phyloP scores from a whole-genome alignment of 495 filamentous ascomycete species.

The Antarctomyces pellizariae region DNA sequence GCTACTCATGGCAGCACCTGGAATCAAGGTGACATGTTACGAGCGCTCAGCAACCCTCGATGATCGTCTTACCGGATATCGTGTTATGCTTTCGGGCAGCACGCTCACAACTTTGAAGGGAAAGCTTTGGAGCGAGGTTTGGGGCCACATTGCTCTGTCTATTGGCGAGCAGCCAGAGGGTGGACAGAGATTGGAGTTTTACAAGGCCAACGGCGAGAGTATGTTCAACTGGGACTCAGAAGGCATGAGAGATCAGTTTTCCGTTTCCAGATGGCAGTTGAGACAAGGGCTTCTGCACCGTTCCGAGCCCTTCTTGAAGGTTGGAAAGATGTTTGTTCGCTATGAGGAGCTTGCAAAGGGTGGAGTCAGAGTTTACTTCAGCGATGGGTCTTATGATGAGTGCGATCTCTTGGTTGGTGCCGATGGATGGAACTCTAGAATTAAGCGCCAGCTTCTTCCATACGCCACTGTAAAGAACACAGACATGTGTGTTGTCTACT shows the following conservation, averaged over 20 bases:
- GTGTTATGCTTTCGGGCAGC: conserved; percentile 8
- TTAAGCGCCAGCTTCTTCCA: conserved; percentile 20
- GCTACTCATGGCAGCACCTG: conserved; percentile 5
- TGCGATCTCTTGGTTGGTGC: conserved; percentile 22
- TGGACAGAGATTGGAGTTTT: conserved; percentile 7
- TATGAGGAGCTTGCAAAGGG: conserved; percentile 11
- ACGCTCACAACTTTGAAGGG: conserved; percentile 6
- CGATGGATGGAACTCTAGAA: conserved; percentile 17
- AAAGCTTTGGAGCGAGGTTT: conserved; percentile 5
- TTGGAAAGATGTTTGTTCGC: conserved; percentile 14
- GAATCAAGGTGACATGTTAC: conserved; percentile 9
- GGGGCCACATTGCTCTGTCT: conserved; percentile 1
- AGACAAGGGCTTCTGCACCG: conserved; percentile 8
- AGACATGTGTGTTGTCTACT: conserved; percentile 9
- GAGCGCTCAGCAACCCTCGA: conserved; percentile 4
- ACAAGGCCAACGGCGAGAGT: conserved; percentile 5
- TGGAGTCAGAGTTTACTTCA: conserved; percentile 14
- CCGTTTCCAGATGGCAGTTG: conserved; percentile 7
- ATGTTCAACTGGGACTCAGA: conserved; percentile 6
- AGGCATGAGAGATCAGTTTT: conserved; percentile 6
- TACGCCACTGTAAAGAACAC: conserved; percentile 6
- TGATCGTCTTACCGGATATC: conserved; percentile 8
- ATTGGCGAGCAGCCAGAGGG: conserved; percentile 7
- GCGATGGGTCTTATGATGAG: conserved; percentile 14
- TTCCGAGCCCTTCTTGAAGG: conserved; percentile 12